Percentiles rank a stretch among this genome's conserved stretches.
Evolutionary conservation across 345 rosid genomes (phyloP).

Genomic region (Eucalyptus urophylla): DNA sequence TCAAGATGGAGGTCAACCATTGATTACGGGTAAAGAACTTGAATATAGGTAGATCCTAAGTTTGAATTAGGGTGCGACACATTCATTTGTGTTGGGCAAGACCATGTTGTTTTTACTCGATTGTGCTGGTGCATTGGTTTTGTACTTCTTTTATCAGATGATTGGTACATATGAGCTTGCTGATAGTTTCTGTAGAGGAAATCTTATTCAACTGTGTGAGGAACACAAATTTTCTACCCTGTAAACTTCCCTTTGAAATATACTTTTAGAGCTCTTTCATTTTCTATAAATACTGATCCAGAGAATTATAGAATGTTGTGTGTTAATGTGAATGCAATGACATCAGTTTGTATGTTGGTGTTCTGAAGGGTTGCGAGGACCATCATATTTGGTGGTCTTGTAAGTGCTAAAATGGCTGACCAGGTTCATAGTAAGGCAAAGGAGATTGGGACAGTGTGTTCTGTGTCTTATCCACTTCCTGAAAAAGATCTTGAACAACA

Average conservation of each 20-base stretch:
- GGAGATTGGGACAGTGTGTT: constrained; percentile 66
- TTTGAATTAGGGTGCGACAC: not conserved
- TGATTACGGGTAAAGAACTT: not conserved
- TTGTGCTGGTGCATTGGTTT: not conserved
- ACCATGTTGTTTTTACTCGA: not conserved
- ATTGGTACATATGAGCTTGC: not conserved
- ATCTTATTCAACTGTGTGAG: not conserved
- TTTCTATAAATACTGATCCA: not conserved
- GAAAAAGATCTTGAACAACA: constrained; percentile 51
- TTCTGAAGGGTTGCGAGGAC: constrained; percentile 79
- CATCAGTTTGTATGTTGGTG: not conserved
- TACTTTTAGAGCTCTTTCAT: not conserved
- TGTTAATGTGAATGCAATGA: not conserved
- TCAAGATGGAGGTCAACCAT: not conserved
- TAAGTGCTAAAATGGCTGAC: constrained; percentile 56
- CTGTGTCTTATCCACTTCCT: constrained; percentile 78
- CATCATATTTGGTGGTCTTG: constrained; percentile 81
- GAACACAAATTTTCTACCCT: not conserved
- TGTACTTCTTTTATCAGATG: not conserved
- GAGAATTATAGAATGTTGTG: not conserved
- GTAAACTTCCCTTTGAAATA: not conserved
- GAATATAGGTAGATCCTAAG: not conserved
- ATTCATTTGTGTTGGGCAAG: not conserved
- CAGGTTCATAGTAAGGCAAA: constrained; percentile 49
- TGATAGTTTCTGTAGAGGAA: not conserved